Conservation (phyloP, 768 basidiomycete species). For the Xerocomus potaroensis region DNA sequence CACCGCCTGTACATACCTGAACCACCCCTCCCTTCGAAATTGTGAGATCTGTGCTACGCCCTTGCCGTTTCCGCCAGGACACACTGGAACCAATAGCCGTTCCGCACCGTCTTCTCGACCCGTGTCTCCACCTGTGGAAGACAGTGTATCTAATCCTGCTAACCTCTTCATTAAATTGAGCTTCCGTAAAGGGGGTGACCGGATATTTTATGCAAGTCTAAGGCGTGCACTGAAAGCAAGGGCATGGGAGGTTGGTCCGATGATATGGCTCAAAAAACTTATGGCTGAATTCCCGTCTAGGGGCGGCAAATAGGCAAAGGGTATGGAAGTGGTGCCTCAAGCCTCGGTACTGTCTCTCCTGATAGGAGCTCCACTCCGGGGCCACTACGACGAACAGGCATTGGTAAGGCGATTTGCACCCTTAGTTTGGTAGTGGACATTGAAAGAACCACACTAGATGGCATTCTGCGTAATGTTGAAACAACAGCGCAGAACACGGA, state of each 20-base stretch:
- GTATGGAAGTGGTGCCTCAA: slow-evolving; percentile 18
- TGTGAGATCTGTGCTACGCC: slow-evolving; percentile 88
- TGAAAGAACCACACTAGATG: slow-evolving; percentile 48
- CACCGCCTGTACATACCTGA: slow-evolving; percentile 88
- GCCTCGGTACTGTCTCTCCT: slow-evolving; percentile 16
- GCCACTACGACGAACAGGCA: slow-evolving; percentile 23
- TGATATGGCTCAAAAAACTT: background rate
- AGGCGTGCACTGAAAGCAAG: slow-evolving; percentile 67
- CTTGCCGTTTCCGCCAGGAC: slow-evolving; percentile 39
- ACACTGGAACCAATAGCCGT: slow-evolving; percentile 35
- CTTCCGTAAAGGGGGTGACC: slow-evolving; percentile 90
- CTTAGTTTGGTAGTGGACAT: background rate
- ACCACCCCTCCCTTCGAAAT: slow-evolving; percentile 62
- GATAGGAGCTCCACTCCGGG: slow-evolving; percentile 14
- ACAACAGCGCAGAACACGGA: slow-evolving; percentile 58
- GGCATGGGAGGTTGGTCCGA: slow-evolving; percentile 62
- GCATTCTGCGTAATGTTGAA: slow-evolving; percentile 76
- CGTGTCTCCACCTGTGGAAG: slow-evolving; percentile 40
- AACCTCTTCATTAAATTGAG: slow-evolving; percentile 71
- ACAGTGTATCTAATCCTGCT: slow-evolving; percentile 24
- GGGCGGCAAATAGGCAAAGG: slow-evolving; percentile 29
- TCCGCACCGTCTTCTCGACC: slow-evolving; percentile 69
- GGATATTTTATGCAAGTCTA: slow-evolving; percentile 71
- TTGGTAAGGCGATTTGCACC: slow-evolving; percentile 19
- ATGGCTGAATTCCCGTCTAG: slow-evolving; percentile 13